Evolutionary conservation across 106 monocot genomes (phyloP), one percentile per base, ranked within the genome.

Genomic region (Platanthera zijinensis): DNA sequence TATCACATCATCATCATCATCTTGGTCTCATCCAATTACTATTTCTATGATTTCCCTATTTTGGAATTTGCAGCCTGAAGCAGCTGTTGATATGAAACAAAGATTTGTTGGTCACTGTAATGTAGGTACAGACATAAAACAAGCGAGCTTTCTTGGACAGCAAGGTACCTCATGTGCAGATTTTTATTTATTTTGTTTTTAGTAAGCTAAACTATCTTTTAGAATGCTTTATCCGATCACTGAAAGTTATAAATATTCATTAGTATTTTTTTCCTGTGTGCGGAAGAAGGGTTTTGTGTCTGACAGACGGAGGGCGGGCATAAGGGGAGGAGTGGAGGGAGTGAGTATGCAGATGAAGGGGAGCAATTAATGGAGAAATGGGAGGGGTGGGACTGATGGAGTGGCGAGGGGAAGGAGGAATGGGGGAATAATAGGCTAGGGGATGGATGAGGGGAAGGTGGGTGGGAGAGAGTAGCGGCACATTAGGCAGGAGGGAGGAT

Each of bases 21-120:
- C 4, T 12, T 56, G 6, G 18, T 61, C 21, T 61, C 21, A 61
- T 61, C 19, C 19, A 61, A 21, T 7, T 6, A 59, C 59, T 7
- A 61, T 61, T 61, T 4, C 25, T 12, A 67, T 67, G 25, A 48
- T n/a, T 48, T 48, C n/a, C 6, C 48, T 71, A 71, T 71, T 71
- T 71, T 71, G 14, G 48, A 48, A 32, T 17, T 46, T 90, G 75
- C 89, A 99, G 97, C 62, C 78, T 82, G 97, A 94, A 73, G 73
- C 75, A 73, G 91, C 85, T 47, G 75, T 90, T 71, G 97, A 99
- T 79, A 90, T 99, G 97, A 94, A 90, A 74, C 91, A 91, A 84
- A 89, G 94, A 83, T 99, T 90, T 79, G 73, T 92, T 80, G 97
- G 94, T 8, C 97, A 99, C 77, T 99, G 97, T 87, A 99, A 99